Evolutionary conservation across 176 grass and related monocot genomes (phyloP).

Genomic region (Cymbopogon citratus): DNA sequence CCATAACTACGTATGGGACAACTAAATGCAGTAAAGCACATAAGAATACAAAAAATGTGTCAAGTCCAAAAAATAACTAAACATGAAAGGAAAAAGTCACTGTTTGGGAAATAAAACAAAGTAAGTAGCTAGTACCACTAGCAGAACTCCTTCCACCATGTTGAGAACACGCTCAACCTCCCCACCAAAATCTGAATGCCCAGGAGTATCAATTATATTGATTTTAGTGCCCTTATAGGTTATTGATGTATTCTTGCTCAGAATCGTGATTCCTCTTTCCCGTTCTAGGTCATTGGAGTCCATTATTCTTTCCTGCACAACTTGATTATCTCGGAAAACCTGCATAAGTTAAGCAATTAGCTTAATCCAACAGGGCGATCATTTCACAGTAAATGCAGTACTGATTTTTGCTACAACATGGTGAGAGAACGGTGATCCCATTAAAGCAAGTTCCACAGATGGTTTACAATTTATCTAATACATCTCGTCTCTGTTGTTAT

Average conservation of each 20-base stretch:
- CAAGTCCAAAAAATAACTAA: not conserved
- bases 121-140: conserved; percentile 71
- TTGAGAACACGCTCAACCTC: conserved; percentile 97
- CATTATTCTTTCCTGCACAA: conserved; percentile 97
- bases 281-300: conserved; percentile 96
- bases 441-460: conserved; percentile 17
- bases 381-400: not conserved
- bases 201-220: conserved; percentile 97
- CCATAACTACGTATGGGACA: not conserved
- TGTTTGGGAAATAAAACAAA: not conserved
- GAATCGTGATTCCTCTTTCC: conserved; percentile 94
- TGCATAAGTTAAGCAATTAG: conserved; percentile 39
- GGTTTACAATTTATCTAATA: not conserved
- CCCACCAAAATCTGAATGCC: conserved; percentile 95
- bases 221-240: conserved; percentile 97
- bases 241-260: conserved; percentile 99
- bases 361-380: conserved; percentile 15
- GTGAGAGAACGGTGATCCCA: not conserved
- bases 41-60: conserved; percentile 3
- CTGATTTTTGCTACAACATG: conserved; percentile 16
- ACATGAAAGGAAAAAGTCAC: not conserved
- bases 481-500: conserved; percentile 6
- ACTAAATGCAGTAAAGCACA: conserved; percentile 9
- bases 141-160: conserved; percentile 99
- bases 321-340: conserved; percentile 98